Base-by-base conservation (phyloP, 1,139 yeast species). In the Magnusiomyces fungicola region DNA sequence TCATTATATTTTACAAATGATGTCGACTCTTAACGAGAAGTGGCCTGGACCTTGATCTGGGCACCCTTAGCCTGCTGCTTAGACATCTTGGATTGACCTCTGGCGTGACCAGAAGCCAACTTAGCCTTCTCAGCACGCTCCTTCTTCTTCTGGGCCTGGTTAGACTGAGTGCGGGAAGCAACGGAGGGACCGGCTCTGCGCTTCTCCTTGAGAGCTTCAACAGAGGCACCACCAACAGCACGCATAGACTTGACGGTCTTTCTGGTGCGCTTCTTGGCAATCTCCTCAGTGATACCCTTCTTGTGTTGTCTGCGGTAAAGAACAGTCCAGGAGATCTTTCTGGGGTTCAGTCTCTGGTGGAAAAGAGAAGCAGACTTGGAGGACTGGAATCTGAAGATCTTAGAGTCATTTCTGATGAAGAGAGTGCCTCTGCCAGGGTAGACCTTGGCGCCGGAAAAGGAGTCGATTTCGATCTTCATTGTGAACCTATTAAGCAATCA, bases 371-470 rank as follows among this genome's bases (percentile, higher is more conserved):
- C 94, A 71, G 95, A 81, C 80, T 92, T 94, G 66, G 97, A 87
- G 73, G 89, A 83, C 76, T 86, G 95, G 95, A 94, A 92, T 83
- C 99, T 89, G 95, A 92, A 92, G 71, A 90, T 76, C 81, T 92
- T 92, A 71, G 97, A 89, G 89, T 92, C 99, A 69, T 97, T 97
- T 80, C 99, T 90, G 76, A 92, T 92, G 73, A 88, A 92, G 75
- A 92, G 84, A 74, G 95, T 88, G 79, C 98, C 98, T 83, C 97
- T 87, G 79, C 98, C 97, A 81, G 98, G 98, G 96, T 92, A 94
- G 83, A 92, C 92, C 81, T 90, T 92, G 72, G 90, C 78, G 78
- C 98, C 98, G 71, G 98, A 90, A 82, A 92, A 92, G 74, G 97
- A 86, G 78, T 92, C 97, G 80, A 90, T 80, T 86, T 92, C 99